Base-by-base conservation (phyloP, 2,329 filamentous ascomycete genomes). In the Colletotrichum trifolii region DNA sequence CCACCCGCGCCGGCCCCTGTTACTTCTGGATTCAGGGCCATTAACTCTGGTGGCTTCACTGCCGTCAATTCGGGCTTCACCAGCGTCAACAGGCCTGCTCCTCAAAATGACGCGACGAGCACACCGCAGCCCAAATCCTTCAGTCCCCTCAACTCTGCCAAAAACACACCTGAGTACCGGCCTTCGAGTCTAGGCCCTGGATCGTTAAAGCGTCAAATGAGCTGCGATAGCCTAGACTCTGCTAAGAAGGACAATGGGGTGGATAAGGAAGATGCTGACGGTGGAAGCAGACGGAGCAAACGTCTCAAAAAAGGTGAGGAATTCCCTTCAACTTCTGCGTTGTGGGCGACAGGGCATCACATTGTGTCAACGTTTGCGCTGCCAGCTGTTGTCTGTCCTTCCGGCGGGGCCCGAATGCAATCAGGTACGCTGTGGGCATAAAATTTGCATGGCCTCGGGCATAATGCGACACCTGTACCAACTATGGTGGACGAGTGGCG, bases 241-340 rank as follows among this genome's bases (percentile, higher is more conserved):
- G 71, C 77, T 2, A 83, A 77, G 67, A 84, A 83, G 66, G 85
- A 87, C 17, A 75, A 73, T 9, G 79, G 79, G 4, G 74, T 73
- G 10, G 82, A 84, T 47, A 83, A 81, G 39, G 86, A 87, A 9
- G 90, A 93, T 57, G 78, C 77, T 1, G 91, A 93, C 54, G 82
- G 81, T 69, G 87, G 87, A 67, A 69, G 59, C 69, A 88, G 96
- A 67, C 89, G 95, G 63, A 97, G 94, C 78, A 99, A 99, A 81
- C 89, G 96, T 47, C 83, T 97, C 11, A 97, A 96, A 78, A 97
- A 96, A 84, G 90, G 64, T 56, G 42, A 66, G 61, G 35, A 17
- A 25, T 38, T 55, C 50, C 52, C 49, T 54, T 46, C 53, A 54
- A 35, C 33, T 56, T 46, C 25, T 35, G 15, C 53, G 11, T 50